Evolutionary conservation across 2,329 filamentous ascomycete species (phyloP).

Genomic region (Thermoascus crustaceus): DNA sequence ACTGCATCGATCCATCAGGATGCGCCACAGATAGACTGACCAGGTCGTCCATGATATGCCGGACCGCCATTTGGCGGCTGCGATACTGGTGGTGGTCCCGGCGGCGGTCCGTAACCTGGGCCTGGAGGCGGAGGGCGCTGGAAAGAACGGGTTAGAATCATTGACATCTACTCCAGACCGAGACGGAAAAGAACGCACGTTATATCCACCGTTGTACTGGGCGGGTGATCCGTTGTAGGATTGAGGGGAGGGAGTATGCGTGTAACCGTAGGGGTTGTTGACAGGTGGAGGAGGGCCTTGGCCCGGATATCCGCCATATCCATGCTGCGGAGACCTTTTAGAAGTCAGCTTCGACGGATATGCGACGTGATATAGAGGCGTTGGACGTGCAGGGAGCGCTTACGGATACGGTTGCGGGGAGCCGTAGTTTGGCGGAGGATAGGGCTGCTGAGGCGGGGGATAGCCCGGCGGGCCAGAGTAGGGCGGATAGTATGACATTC

Average conservation of each 20-base stretch:
- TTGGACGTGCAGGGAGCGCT: slow-evolving; percentile 12
- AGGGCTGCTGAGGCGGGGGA: slow-evolving; percentile 40
- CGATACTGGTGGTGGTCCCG: slow-evolving; percentile 18
- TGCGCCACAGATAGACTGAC: slow-evolving; percentile 18
- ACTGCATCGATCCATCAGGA: background rate
- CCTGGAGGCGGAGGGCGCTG: slow-evolving; percentile 19
- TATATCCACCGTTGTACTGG: slow-evolving; percentile 26
- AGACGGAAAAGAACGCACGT: slow-evolving; percentile 21
- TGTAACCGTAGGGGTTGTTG: slow-evolving; percentile 34
- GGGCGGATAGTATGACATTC: slow-evolving; percentile 58
- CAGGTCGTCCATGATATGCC: slow-evolving; percentile 33
- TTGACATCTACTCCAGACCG: background rate
- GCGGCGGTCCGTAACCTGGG: slow-evolving; percentile 8
- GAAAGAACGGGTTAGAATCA: background rate
- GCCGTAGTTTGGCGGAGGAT: slow-evolving; percentile 28
- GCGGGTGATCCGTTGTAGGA: slow-evolving; percentile 22
- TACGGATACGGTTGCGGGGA: slow-evolving; percentile 35
- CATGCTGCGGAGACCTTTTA: slow-evolving; percentile 23
- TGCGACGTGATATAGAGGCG: slow-evolving; percentile 1
- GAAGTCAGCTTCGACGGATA: background rate
- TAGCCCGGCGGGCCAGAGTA: slow-evolving; percentile 50
- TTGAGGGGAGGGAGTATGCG: slow-evolving; percentile 34
- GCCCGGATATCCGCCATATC: slow-evolving; percentile 31
- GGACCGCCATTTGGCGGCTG: slow-evolving; percentile 28
- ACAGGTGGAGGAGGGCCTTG: slow-evolving; percentile 35